Conservation (phyloP, 345 rosid species). For the Pseudoturritis turrita region DNA sequence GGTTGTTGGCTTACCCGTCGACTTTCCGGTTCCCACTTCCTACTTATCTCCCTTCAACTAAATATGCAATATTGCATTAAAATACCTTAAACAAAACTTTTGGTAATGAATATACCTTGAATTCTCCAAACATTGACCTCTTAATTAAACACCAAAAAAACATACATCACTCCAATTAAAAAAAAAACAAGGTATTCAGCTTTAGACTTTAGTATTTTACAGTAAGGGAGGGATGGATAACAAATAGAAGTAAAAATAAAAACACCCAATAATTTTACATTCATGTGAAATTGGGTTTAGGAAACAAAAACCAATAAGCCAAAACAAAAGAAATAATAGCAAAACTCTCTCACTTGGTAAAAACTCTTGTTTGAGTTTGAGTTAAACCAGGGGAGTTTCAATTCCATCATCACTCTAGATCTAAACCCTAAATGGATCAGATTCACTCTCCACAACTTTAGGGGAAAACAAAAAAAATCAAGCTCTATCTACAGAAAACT, state of each 20-base stretch:
- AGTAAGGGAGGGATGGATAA: too few species aligned
- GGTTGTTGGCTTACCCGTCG: constrained; percentile 31
- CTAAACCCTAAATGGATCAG: constrained; percentile 34
- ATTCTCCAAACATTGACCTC: neutral
- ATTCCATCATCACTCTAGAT: constrained; percentile 26
- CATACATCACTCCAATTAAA: neutral
- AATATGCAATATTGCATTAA: neutral
- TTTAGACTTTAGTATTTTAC: neutral
- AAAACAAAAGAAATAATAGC: neutral
- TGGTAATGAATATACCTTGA: neutral
- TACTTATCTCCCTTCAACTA: constrained; percentile 8
- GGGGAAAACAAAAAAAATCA: neutral
- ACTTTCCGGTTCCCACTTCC: constrained; percentile 16
- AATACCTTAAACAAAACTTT: constrained; percentile 11
- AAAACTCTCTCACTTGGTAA: constrained; percentile 32
- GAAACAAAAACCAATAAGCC: constrained; percentile 1
- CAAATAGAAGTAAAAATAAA: neutral
- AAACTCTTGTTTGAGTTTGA: constrained; percentile 17
- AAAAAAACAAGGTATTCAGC: neutral
- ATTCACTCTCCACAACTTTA: constrained; percentile 17
- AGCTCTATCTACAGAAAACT: constrained; percentile 19
- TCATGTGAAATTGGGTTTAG: constrained; percentile 17
- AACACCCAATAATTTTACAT: constrained; percentile 8
- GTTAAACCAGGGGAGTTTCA: constrained; percentile 33
- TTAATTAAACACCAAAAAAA: neutral